These are phyloP conservation scores for Monosporascus sp. DNA, from an alignment of 2,329 filamentous ascomycete genomes.

Conservation along the genomic window DNA sequence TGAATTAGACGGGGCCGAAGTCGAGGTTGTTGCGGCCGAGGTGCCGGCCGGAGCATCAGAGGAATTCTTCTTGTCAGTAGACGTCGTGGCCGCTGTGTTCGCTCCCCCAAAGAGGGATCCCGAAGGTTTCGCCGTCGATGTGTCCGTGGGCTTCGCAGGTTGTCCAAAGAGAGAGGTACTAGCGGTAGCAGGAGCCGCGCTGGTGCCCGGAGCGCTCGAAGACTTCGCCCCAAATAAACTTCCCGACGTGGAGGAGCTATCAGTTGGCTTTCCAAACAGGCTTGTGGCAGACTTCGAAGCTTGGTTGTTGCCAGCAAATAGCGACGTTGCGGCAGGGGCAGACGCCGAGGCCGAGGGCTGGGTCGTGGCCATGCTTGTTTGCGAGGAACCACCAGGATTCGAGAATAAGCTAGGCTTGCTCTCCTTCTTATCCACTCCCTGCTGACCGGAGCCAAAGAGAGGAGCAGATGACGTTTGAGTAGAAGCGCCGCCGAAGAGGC, in stretches of 20 bases:
- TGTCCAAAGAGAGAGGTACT: constrained; percentile 15
- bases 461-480: constrained; percentile 13
- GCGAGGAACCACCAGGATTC: constrained; percentile 8
- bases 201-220: constrained; percentile 8
- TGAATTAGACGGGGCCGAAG: constrained; percentile 18
- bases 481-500: constrained; percentile 22
- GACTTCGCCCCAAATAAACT: constrained; percentile 20
- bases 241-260: constrained; percentile 11
- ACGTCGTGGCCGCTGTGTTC: constrained; percentile 2
- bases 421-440: constrained; percentile 23
- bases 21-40: constrained; percentile 7
- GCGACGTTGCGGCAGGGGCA: constrained; percentile 11
- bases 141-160: constrained; percentile 18
- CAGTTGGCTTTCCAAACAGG: constrained; percentile 22
- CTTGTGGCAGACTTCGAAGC: constrained; percentile 10
- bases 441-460: constrained; percentile 37
- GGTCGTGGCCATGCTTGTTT: constrained; percentile 21
- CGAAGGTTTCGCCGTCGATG: constrained; percentile 14
- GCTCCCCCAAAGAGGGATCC: constrained; percentile 17
- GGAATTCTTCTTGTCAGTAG: background rate
- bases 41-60: background rate
- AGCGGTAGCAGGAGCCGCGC: constrained; percentile 7
- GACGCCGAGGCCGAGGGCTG: constrained; percentile 21
- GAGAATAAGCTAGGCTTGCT: constrained; percentile 15
- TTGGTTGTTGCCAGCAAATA: constrained; percentile 14